These are phyloP conservation scores for Choanephora cucurbitarum DNA, from an alignment of 371 early-diverging fungal species.

Conservation along the genomic window DNA sequence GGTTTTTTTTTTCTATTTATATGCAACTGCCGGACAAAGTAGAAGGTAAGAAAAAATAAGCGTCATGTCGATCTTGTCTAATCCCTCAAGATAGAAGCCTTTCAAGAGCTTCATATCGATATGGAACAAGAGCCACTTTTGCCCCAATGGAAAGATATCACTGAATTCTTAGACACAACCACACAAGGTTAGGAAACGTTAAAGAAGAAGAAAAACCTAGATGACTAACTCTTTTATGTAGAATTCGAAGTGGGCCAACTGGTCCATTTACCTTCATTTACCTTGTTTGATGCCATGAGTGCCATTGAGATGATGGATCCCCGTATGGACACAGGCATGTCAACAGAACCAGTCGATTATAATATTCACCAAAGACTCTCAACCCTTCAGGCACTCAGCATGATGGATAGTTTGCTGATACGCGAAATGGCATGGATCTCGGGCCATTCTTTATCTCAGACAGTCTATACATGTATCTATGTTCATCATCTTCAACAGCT, in stretches of 20 bases:
- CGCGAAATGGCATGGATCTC: slow-evolving; percentile 77
- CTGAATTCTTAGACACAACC: slow-evolving; percentile 51
- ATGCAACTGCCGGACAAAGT: neutral
- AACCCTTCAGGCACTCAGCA: slow-evolving; percentile 58
- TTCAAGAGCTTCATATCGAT: neutral
- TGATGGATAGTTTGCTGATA: slow-evolving; percentile 66
- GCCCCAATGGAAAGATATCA: slow-evolving; percentile 58
- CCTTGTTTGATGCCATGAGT: slow-evolving; percentile 76
- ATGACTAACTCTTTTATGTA: slow-evolving; percentile 14
- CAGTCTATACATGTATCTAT: slow-evolving; percentile 72
- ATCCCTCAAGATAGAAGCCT: neutral
- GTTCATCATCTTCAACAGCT: slow-evolving; percentile 56
- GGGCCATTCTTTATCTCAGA: slow-evolving; percentile 73
- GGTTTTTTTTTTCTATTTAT: neutral
- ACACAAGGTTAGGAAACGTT: slow-evolving; percentile 45
- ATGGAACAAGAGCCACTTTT: neutral
- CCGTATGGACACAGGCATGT: slow-evolving; percentile 80
- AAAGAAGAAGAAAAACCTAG: neutral
- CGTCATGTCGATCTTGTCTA: neutral
- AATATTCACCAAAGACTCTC: slow-evolving; percentile 41
- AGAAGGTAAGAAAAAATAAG: neutral
- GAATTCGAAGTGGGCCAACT: slow-evolving; percentile 70
- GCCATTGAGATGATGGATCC: slow-evolving; percentile 88
- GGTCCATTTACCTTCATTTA: slow-evolving; percentile 61
- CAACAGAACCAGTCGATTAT: slow-evolving; percentile 45